These are phyloP conservation scores for Leccinum sublutescens DNA, from an alignment of 768 basidiomycete genomes.

Conservation along the genomic window DNA sequence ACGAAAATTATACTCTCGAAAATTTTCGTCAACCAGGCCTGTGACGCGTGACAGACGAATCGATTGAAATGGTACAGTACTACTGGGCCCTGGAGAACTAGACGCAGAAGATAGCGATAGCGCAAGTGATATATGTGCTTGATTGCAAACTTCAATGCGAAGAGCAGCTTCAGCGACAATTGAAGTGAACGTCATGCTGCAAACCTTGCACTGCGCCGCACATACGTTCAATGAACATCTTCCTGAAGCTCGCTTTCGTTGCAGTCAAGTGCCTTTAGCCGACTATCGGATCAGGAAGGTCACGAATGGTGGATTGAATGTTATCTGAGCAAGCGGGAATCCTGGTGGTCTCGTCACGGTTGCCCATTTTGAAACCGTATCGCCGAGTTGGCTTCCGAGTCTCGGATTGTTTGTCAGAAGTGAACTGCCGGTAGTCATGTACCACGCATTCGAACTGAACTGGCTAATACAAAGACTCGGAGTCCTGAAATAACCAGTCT, in stretches of 20 bases:
- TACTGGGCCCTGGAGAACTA: not conserved
- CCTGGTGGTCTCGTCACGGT: conserved; percentile 56
- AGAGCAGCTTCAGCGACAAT: not conserved
- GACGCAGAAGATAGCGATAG: not conserved
- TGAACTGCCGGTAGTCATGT: conserved; percentile 2
- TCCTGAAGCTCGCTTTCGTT: not conserved
- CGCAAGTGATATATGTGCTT: not conserved
- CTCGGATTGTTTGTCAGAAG: not conserved
- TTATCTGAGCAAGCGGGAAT: conserved; percentile 25
- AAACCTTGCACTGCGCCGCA: not conserved
- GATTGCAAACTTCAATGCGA: not conserved
- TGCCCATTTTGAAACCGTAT: conserved; percentile 68
- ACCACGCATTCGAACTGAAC: conserved; percentile 15
- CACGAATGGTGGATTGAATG: conserved; percentile 7
- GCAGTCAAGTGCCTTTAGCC: not conserved
- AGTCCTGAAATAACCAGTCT: not conserved
- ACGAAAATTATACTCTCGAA: no score
- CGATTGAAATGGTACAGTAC: no score
- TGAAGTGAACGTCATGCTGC: not conserved
- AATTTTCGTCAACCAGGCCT: no score
- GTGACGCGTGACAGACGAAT: no score
- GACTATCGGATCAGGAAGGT: not conserved
- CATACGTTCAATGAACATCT: not conserved
- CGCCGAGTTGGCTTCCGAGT: conserved; percentile 46
- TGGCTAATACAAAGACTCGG: not conserved